Evolutionary conservation across 106 monocot genomes (phyloP).

Genomic region (Cymbidium sinense): DNA sequence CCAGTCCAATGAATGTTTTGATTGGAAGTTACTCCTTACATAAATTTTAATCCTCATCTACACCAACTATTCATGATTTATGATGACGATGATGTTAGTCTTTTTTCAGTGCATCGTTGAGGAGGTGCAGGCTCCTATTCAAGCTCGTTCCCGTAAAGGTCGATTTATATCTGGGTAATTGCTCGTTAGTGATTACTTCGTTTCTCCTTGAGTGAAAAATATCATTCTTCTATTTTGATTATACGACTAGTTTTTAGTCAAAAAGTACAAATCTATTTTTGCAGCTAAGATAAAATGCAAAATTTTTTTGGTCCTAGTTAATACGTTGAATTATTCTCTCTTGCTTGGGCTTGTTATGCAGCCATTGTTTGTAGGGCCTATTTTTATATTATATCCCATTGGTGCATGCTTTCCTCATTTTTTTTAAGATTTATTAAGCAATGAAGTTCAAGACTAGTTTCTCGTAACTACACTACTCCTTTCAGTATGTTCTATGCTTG

Average conservation of each 20-base stretch:
- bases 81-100: background rate
- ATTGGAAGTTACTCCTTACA: background rate
- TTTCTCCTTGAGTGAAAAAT: conserved; percentile 8
- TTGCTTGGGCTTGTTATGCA: background rate
- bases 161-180: conserved; percentile 99
- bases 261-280: background rate
- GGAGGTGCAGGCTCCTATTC: conserved; percentile 87
- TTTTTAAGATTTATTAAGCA: background rate
- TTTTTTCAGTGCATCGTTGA: conserved; percentile 82
- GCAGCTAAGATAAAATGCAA: background rate
- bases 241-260: background rate
- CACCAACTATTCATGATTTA: background rate
- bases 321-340: background rate
- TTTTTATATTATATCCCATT: background rate
- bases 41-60: background rate
- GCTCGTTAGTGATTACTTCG: conserved; percentile 9
- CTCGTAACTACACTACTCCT: background rate
- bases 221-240: background rate
- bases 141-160: conserved; percentile 92
- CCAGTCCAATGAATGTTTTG: background rate
- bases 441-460: background rate
- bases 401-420: background rate
- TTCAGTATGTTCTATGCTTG: background rate
- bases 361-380: background rate
- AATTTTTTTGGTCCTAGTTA: background rate